Conservation (phyloP, 2,329 filamentous ascomycete genomes). For the Xylaria sp. region DNA sequence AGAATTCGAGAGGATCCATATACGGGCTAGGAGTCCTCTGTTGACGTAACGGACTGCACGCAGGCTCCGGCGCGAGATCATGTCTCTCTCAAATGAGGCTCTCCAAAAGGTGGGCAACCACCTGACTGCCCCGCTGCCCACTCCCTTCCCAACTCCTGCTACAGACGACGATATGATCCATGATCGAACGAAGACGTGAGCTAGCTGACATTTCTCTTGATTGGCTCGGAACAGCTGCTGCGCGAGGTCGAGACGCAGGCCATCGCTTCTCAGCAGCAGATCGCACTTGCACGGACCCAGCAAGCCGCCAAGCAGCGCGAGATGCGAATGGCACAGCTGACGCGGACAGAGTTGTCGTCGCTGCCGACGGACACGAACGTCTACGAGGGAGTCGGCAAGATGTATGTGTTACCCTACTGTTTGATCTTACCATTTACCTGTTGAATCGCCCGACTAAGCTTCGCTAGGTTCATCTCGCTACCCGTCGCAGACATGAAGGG, state of each 20-base stretch:
- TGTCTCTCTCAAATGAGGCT: conserved; percentile 94
- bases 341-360: conserved; percentile 78
- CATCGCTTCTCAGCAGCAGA: conserved; percentile 87
- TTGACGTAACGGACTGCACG: neutral
- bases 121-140: neutral
- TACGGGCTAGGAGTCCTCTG: neutral
- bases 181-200: neutral
- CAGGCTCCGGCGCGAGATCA: conserved; percentile 45
- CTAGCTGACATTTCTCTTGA: conserved; percentile 16
- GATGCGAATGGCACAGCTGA: conserved; percentile 85
- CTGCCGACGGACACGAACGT: conserved; percentile 78
- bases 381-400: conserved; percentile 96
- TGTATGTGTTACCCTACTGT: conserved; percentile 62
- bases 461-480: conserved; percentile 80
- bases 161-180: neutral
- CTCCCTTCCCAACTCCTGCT: neutral
- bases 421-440: neutral
- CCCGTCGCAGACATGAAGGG: conserved; percentile 74
- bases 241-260: conserved; percentile 95
- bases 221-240: conserved; percentile 66
- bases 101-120: conserved; percentile 77
- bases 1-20: neutral
- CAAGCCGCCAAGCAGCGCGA: conserved; percentile 86
- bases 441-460: neutral
- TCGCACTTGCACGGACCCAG: conserved; percentile 82